Evolutionary conservation across 257 asterid species (phyloP).

Genomic region (Solanum bulbocastanum): DNA sequence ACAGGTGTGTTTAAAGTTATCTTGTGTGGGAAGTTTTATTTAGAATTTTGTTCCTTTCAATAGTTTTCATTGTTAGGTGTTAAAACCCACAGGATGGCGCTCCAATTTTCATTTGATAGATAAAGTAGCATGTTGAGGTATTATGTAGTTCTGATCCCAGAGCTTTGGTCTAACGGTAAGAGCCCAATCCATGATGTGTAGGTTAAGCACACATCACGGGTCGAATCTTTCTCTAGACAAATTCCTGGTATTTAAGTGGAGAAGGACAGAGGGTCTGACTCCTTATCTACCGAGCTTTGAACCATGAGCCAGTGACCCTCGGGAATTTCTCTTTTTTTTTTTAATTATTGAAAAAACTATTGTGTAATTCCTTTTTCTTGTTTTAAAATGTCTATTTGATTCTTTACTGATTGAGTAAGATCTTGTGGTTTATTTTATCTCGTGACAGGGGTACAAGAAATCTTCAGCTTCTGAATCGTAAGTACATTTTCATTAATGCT

Average conservation of each 20-base stretch:
- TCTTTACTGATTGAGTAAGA: background rate
- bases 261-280: background rate
- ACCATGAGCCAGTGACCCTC: background rate
- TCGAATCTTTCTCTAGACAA: background rate
- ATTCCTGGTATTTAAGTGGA: background rate
- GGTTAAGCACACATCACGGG: background rate
- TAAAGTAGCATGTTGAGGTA: background rate
- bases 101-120: background rate
- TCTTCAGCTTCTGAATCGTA: constrained; percentile 87
- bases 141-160: background rate
- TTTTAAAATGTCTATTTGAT: background rate
- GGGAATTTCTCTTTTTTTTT: background rate
- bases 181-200: background rate
- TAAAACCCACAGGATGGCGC: background rate
- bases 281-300: background rate
- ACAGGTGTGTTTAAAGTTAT: constrained; percentile 38
- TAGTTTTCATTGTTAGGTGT: background rate
- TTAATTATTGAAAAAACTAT: background rate
- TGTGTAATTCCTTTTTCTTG: background rate
- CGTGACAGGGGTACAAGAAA: constrained; percentile 75
- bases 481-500: constrained; percentile 22
- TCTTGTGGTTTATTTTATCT: constrained; percentile 1
- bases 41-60: background rate
- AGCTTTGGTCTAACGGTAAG: background rate
- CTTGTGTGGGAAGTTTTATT: background rate